phyloP scores from a whole-genome alignment of 2,329 filamentous ascomycete genomes.

The Ascochyta clinopodiicola region DNA sequence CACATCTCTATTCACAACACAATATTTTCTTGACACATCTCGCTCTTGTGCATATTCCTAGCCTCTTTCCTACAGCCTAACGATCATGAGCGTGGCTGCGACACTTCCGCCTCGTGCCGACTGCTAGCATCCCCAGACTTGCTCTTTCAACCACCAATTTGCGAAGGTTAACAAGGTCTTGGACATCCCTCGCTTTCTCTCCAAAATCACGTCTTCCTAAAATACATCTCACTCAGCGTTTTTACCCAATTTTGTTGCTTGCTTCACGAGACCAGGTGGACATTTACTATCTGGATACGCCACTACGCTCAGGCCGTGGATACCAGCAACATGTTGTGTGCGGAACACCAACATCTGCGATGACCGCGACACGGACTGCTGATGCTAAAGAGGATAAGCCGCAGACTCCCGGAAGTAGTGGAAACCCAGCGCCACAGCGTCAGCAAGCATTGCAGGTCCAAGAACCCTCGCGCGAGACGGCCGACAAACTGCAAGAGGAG shows the following conservation, averaged over 20 bases:
- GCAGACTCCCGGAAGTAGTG: not conserved
- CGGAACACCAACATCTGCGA: not conserved
- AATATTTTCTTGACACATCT: too few species aligned
- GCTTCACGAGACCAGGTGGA: not conserved
- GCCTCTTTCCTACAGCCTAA: too few species aligned
- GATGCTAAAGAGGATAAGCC: constrained; percentile 1
- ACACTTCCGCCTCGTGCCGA: constrained; percentile 17
- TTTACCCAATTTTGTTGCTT: not conserved
- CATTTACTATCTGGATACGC: not conserved
- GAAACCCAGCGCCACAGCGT: not conserved
- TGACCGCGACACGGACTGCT: not conserved
- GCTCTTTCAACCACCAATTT: not conserved
- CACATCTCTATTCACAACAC: too few species aligned
- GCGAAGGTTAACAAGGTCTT: not conserved
- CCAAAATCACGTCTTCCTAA: too few species aligned
- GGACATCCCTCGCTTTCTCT: not conserved
- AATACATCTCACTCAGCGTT: not conserved
- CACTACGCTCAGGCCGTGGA: not conserved
- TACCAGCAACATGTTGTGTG: not conserved
- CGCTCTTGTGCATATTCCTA: too few species aligned
- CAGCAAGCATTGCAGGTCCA: not conserved
- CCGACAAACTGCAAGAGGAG: not conserved
- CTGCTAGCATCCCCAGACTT: constrained; percentile 25
- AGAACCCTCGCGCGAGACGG: not conserved
- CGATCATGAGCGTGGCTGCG: too few species aligned